Base-by-base conservation (phyloP, 129 eudicot genomes). In the Glebionis coronaria region DNA sequence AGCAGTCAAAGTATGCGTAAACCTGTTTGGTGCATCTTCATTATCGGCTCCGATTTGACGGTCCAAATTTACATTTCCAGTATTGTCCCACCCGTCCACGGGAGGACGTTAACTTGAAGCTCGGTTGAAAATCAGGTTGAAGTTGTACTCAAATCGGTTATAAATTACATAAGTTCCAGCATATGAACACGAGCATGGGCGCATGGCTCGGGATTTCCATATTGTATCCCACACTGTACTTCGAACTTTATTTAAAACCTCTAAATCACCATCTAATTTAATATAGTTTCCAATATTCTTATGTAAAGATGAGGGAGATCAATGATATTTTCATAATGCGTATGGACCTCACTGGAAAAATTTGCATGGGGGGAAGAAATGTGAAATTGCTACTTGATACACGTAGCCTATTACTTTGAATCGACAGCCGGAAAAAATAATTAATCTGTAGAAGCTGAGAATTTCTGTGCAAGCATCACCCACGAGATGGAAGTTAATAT, bases 91-190 rank as follows among this genome's bases (percentile, higher is more conserved):
- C 45, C n/a, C n/a, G n/a, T n/a, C n/a, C n/a, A n/a, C 88, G 90
- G 85, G 69, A 74, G 44, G 65, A 94, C 80, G 63, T 61, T 58
- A 21, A n/a, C n/a, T n/a, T n/a, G n/a, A n/a, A n/a, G n/a, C n/a
- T n/a, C n/a, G n/a, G 44, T 65, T 42, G 90, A 81, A 15, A 80
- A 80, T 21, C 46, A 73, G n/a, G 80, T 84, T 25, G 28, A 60
- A 69, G 71, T 79, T 77, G 79, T 67, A 67, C 76, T 80, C 58
- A 66, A 25, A 8, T 68, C 68, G 27, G 97, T 73, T 55, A 90
- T 79, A 31, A 72, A 83, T 63, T 94, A 97, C 97, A 94, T 83
- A 15, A 87, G 79, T 87, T 94, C 97, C 67, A 94, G 72, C 56
- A 73, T 69, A 60, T 94, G 87, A 20, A 94, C 95, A 23, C 99